A percentile compares a stretch with the other conserved stretches of the same genome.
Evolutionary conservation across 2,329 filamentous ascomycete species (phyloP).

Genomic region (Chrysosporium keratinophilum): DNA sequence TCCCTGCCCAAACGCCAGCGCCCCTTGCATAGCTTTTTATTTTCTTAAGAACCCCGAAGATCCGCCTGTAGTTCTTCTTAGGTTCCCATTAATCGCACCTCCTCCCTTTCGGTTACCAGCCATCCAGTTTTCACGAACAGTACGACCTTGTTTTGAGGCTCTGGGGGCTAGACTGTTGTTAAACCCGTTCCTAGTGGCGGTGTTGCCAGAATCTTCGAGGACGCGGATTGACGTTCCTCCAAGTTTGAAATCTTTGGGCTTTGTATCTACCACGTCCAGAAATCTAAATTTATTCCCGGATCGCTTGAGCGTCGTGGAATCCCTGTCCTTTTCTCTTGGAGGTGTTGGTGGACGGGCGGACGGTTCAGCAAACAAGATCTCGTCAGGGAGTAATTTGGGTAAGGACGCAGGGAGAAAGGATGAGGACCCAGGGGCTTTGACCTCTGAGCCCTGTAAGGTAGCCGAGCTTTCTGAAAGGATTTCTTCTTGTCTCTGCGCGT

Average conservation of each 20-base stretch:
- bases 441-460: conserved; percentile 31
- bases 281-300: conserved; percentile 40
- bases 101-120: conserved; percentile 25
- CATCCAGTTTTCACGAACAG: conserved; percentile 33
- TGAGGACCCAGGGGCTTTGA: conserved; percentile 23
- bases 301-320: conserved; percentile 15
- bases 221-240: conserved; percentile 43
- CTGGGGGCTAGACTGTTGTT: conserved; percentile 38
- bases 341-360: conserved; percentile 37
- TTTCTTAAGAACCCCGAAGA: conserved; percentile 31
- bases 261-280: conserved; percentile 39
- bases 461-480: conserved; percentile 33
- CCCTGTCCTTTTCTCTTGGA: conserved; percentile 27
- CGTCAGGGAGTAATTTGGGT: conserved; percentile 43
- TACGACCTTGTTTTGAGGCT: conserved; percentile 32
- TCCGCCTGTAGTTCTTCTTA: conserved; percentile 30
- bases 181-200: conserved; percentile 26
- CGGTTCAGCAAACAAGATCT: conserved; percentile 41
- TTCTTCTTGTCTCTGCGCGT: conserved; percentile 24
- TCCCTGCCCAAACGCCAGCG: neutral
- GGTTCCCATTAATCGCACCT: conserved; percentile 22
- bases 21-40: conserved; percentile 11
- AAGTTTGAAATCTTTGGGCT: conserved; percentile 41
- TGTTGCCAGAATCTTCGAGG: conserved; percentile 26
- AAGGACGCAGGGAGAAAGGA: conserved; percentile 28